Evolutionary conservation across 2,329 filamentous ascomycete genomes (phyloP).

Genomic region (Aspergillus uvarum): DNA sequence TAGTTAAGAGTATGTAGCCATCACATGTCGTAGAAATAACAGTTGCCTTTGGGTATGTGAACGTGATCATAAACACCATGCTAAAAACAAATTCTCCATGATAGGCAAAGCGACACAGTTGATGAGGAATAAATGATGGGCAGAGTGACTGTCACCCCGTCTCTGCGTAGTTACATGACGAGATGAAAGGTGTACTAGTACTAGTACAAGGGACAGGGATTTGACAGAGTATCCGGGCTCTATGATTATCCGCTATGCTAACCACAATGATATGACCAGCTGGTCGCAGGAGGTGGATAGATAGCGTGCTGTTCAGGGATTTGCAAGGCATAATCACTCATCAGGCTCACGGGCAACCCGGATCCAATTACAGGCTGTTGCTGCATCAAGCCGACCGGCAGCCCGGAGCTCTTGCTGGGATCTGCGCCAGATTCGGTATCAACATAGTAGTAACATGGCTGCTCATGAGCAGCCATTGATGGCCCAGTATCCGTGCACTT

Average conservation of each 20-base stretch:
- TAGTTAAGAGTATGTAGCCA: background rate
- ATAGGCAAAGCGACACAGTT: background rate
- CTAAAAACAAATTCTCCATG: background rate
- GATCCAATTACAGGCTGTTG: slow-evolving; percentile 15
- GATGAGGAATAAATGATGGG: background rate
- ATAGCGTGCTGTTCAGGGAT: slow-evolving; percentile 23
- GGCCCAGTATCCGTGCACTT: slow-evolving; percentile 16
- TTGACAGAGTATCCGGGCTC: background rate
- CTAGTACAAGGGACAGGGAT: background rate
- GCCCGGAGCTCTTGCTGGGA: slow-evolving; percentile 13
- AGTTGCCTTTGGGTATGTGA: background rate
- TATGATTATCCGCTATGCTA: slow-evolving; percentile 5
- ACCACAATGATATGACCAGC: slow-evolving; percentile 23
- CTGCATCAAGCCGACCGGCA: slow-evolving; percentile 16
- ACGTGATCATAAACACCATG: background rate
- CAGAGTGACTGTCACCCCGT: background rate
- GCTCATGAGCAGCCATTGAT: slow-evolving; percentile 16
- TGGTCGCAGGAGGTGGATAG: slow-evolving; percentile 15
- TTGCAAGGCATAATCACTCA: slow-evolving; percentile 27
- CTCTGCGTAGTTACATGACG: background rate
- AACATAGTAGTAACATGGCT: slow-evolving; percentile 28
- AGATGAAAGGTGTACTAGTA: background rate
- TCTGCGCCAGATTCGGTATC: slow-evolving; percentile 16
- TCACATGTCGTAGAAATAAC: background rate
- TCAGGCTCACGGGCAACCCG: slow-evolving; percentile 25